Base-by-base conservation (phyloP, 176 grass and related monocot species). In the Hyparrhenia diplandra region DNA sequence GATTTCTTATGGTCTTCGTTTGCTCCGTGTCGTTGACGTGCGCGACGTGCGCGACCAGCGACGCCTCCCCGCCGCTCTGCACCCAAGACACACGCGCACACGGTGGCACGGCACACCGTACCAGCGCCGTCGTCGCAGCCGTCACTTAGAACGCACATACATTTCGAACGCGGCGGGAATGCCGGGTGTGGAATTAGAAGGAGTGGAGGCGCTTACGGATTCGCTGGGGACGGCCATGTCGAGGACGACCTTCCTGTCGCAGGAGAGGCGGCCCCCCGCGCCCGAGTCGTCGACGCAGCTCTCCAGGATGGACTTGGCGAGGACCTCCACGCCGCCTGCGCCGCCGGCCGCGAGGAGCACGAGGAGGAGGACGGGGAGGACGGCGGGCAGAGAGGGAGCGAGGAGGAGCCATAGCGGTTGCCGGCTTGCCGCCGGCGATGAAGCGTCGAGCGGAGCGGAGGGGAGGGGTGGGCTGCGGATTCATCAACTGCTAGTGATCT, bases 41-140 rank as follows among this genome's bases (percentile, higher is more conserved):
- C 69, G 47, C 80, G 76, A 95, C 49, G 35, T 90, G 64, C 37
- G 85, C 92, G n/a, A 93, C 86, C 45, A 95, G 71, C 31, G 90
- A 93, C 29, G 90, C 82, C 88, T 95, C 96, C 57, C 86, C 79
- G 64, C 90, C 96, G 69, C 85, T 95, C 88, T 98, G 86, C 40
- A 62, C 8, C 67, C 61, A 31, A 64, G 18, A 31, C 17, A 20
- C 41, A 52, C 81, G 12, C 60, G 16, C 12, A 17, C 10, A 40
- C 37, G 37, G 36, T 37, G 36, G 7, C 6, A 54, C 52, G 52
- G 59, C 25, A 29, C 59, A 13, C n/a, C n/a, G n/a, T n/a, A n/a
- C 13, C 60, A 30, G 55, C 18, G 8, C 2, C 23, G 2, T 13
- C 59, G 32, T 35, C 16, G 42, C 27, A 24, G 3, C 31, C 21